These are phyloP conservation scores for Colletotrichum agaves DNA, from an alignment of 2,329 filamentous ascomycete species.

Conservation along the genomic window DNA sequence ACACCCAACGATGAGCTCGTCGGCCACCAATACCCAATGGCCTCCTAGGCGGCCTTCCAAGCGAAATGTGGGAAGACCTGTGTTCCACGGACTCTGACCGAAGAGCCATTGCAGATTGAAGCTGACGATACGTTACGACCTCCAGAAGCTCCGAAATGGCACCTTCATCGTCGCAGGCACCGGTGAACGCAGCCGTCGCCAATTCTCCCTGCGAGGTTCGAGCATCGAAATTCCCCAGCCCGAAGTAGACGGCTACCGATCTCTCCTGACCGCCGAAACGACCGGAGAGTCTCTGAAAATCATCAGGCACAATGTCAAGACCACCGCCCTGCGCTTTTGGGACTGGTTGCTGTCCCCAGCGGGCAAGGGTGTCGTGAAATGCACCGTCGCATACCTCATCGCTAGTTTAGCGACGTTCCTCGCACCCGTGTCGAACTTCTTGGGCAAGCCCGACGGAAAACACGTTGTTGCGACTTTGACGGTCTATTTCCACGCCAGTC, in stretches of 20 bases:
- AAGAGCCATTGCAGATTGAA: slow-evolving; percentile 1
- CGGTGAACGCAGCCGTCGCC: slow-evolving; percentile 83
- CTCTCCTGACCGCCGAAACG: slow-evolving; percentile 50
- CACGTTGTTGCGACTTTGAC: slow-evolving; percentile 94
- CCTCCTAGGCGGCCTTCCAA: slow-evolving; percentile 57
- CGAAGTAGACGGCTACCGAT: slow-evolving; percentile 46
- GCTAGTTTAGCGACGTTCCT: slow-evolving; percentile 90
- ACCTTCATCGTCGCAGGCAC: slow-evolving; percentile 89
- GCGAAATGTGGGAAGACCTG: slow-evolving; percentile 53
- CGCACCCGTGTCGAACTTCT: slow-evolving; percentile 74
- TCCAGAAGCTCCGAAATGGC: slow-evolving; percentile 80
- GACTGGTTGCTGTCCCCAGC: slow-evolving; percentile 76
- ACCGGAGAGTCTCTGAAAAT: slow-evolving; percentile 49
- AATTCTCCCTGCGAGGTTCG: slow-evolving; percentile 78
- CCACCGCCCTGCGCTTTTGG: slow-evolving; percentile 56
- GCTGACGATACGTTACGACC: slow-evolving; percentile 17
- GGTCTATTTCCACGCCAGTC: slow-evolving; percentile 92
- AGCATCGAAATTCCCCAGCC: slow-evolving; percentile 46
- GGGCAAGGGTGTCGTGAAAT: slow-evolving; percentile 87
- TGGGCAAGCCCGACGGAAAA: slow-evolving; percentile 89
- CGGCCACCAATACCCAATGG: slow-evolving; percentile 44
- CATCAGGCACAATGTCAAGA: slow-evolving; percentile 50
- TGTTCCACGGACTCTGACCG: neutral
- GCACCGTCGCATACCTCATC: slow-evolving; percentile 87
- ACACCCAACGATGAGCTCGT: slow-evolving; percentile 38